Percentiles rank a stretch among this genome's conserved stretches.
These are phyloP conservation scores for Talaromyces sp. DNA, from an alignment of 2,329 filamentous ascomycete genomes.

Conservation along the genomic window DNA sequence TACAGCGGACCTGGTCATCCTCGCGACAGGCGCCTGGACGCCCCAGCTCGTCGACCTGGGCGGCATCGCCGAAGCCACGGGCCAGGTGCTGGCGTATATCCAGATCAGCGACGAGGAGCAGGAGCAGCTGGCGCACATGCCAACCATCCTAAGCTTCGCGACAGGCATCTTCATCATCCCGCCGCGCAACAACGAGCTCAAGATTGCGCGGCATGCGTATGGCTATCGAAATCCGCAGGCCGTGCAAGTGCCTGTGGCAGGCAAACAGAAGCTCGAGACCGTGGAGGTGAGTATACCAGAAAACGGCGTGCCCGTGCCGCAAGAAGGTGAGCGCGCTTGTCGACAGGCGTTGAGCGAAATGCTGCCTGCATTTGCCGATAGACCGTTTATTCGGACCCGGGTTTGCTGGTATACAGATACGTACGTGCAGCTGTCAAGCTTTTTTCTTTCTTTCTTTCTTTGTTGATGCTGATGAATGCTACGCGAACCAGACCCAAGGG, in stretches of 20 bases:
- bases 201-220: slow-evolving; percentile 64
- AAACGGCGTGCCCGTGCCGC: slow-evolving; percentile 31
- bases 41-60: slow-evolving; percentile 69
- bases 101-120: slow-evolving; percentile 68
- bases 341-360: slow-evolving; percentile 57
- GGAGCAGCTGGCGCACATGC: slow-evolving; percentile 56
- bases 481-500: slow-evolving; percentile 46
- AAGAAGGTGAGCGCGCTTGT: slow-evolving; percentile 58
- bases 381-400: slow-evolving; percentile 58
- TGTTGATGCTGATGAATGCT: neutral
- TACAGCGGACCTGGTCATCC: slow-evolving; percentile 65
- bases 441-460: neutral
- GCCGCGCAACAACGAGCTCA: slow-evolving; percentile 53
- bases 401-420: slow-evolving; percentile 77
- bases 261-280: slow-evolving; percentile 8
- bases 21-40: slow-evolving; percentile 87
- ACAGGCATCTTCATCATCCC: slow-evolving; percentile 53
- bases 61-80: slow-evolving; percentile 72
- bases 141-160: slow-evolving; percentile 52
- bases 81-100: slow-evolving; percentile 75
- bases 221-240: slow-evolving; percentile 52
- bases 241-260: slow-evolving; percentile 22
- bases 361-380: slow-evolving; percentile 54
- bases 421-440: slow-evolving; percentile 17
- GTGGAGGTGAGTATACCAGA: slow-evolving; percentile 37